Conservation (phyloP, 371 early-diverging fungal species). For the Phascolomyces articulosus region DNA sequence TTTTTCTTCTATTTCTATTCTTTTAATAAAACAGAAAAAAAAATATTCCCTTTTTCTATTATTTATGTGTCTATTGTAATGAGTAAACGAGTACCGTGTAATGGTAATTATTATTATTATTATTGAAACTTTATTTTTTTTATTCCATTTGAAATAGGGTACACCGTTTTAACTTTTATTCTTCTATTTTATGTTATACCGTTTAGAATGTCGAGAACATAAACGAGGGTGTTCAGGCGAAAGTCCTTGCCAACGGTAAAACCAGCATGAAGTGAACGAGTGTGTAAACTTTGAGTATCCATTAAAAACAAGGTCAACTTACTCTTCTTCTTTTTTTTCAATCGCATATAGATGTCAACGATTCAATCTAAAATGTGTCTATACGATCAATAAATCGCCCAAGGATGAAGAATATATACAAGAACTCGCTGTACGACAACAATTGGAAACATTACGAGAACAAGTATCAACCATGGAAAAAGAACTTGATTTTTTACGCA, state of each 20-base stretch:
- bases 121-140: not conserved
- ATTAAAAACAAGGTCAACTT: too few species aligned
- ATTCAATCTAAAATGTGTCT: constrained; percentile 30
- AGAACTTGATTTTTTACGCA: constrained; percentile 4
- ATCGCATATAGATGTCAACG: constrained; percentile 30
- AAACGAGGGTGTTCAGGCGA: constrained; percentile 45
- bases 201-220: constrained; percentile 39
- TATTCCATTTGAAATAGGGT: not conserved
- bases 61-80: not conserved
- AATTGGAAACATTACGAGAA: constrained; percentile 16
- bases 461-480: constrained; percentile 22
- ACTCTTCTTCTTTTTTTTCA: not conserved
- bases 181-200: not conserved
- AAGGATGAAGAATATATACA: constrained; percentile 42
- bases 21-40: not conserved
- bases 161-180: not conserved
- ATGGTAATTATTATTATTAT: constrained; percentile 13
- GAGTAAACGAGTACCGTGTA: constrained; percentile 24
- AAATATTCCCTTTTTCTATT: not conserved
- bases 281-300: too few species aligned
- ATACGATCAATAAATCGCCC: constrained; percentile 38
- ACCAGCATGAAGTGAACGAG: too few species aligned
- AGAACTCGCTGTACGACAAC: constrained; percentile 17
- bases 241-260: constrained; percentile 46
- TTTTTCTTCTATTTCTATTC: not conserved